phyloP scores from a whole-genome alignment of 164 flowering plant genomes.

The Santalum album region DNA sequence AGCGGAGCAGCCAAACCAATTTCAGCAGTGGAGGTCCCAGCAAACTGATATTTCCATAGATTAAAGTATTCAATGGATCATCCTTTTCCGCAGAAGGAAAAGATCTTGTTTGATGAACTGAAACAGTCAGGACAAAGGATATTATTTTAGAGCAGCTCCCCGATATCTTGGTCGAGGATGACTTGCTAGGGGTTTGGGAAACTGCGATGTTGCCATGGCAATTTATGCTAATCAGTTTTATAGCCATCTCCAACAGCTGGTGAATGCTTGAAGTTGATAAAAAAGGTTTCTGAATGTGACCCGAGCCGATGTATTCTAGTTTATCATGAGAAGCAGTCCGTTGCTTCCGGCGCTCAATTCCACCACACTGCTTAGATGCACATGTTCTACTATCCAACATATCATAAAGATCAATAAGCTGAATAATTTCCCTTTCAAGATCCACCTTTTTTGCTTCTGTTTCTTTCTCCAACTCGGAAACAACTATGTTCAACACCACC shows the following conservation, averaged over 20 bases:
- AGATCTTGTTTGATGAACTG: slow-evolving; percentile 40
- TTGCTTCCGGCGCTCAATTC: slow-evolving; percentile 23
- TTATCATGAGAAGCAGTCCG: slow-evolving; percentile 23
- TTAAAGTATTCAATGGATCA: slow-evolving; percentile 43
- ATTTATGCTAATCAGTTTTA: slow-evolving; percentile 20
- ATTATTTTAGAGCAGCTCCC: slow-evolving; percentile 22
- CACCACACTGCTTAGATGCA: slow-evolving; percentile 19
- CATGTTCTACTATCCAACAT: slow-evolving; percentile 33
- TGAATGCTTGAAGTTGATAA: slow-evolving; percentile 58
- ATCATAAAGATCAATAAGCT: slow-evolving; percentile 37
- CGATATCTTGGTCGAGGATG: slow-evolving; percentile 23
- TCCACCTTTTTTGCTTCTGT: slow-evolving; percentile 30
- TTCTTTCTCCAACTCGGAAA: slow-evolving; percentile 51
- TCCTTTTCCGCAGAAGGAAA: slow-evolving; percentile 25
- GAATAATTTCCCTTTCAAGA: slow-evolving; percentile 56
- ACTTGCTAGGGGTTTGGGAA: slow-evolving; percentile 42
- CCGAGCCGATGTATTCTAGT: slow-evolving; percentile 15
- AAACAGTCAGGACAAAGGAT: slow-evolving; percentile 42
- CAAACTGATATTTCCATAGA: slow-evolving; percentile 55
- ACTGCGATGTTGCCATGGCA: slow-evolving; percentile 12
- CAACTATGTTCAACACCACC: slow-evolving; percentile 52
- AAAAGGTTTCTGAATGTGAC: slow-evolving; percentile 33
- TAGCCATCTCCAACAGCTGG: slow-evolving; percentile 31
- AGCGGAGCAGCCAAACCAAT: slow-evolving; percentile 43
- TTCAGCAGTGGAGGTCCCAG: slow-evolving; percentile 57